Evolutionary conservation across 2,329 filamentous ascomycete genomes (phyloP), one percentile per base, ranked within the genome.

Genomic region (Davidsoniella virescens): DNA sequence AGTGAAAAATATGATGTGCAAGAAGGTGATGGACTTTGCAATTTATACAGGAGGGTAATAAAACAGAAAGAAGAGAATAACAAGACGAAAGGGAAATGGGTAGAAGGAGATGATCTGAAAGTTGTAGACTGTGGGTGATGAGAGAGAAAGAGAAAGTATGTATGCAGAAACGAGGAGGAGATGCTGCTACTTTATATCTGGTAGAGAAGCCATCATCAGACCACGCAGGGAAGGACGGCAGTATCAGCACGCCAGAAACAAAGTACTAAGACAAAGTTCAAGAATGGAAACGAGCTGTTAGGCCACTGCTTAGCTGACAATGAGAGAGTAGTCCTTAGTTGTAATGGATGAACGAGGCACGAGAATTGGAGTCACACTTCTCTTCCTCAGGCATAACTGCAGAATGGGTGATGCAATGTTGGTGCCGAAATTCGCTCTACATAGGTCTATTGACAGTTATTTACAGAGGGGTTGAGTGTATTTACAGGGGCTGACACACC

Each of bases 131-230:
- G 38, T 17, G 40, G 5, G 14, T 37, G 29, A 20, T 20, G 40
- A 44, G 10, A 38, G 8, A 44, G 26, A 38, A 43, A 9, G n/a
- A 26, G 40, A 44, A 20, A 20, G 4, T 16, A 23, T 44, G 39
- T 1, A 26, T 12, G 9, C 2, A 20, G 23, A 18, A 26, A 20
- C 10, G 39, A 44, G 36, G 33, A 49, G 41, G 41, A 44, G 33
- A 45, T 23, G 41, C 40, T 17, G 23, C 14, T 23, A 25, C 29
- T 50, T 41, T 53, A 46, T 50, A 49, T 45, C 36, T 36, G 12
- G 16, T 23, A 12, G 12, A 25, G 18, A 46, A 10, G 16, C 14
- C 36, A 25, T 45, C 44, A 37, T 47, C 33, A 17, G 44, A 47
- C 44, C 23, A 47, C 18, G 26, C 18, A 18, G n/a, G 44, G 25